Conservation (phyloP, 345 rosid genomes). For the Citrus mangshanensis region DNA sequence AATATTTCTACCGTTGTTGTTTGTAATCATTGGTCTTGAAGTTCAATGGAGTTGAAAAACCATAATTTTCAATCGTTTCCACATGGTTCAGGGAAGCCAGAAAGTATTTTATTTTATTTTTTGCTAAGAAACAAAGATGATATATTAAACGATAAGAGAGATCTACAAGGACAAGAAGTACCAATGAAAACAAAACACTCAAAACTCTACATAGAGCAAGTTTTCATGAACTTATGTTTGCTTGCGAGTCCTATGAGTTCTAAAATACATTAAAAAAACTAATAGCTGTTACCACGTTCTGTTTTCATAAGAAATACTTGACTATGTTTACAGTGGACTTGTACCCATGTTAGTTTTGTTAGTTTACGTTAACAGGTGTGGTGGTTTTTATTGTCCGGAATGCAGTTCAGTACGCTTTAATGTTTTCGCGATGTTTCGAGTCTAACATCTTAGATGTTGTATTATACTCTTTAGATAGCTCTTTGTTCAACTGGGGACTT, state of each 20-base stretch:
- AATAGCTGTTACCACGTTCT: background rate
- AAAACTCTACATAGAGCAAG: too few species aligned
- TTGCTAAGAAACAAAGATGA: too few species aligned
- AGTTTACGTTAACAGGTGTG: background rate
- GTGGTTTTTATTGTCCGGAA: background rate
- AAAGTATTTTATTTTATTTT: background rate
- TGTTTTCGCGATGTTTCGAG: background rate
- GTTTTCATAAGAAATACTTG: background rate
- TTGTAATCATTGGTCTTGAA: background rate
- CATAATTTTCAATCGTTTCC: background rate
- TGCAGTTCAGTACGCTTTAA: background rate
- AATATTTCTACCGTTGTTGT: background rate
- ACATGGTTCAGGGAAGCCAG: background rate
- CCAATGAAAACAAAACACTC: too few species aligned
- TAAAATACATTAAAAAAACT: background rate
- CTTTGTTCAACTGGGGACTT: conserved; percentile 57
- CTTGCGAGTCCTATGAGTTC: background rate
- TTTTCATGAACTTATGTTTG: background rate
- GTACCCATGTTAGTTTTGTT: background rate
- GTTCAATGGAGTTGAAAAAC: background rate
- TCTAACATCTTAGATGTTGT: background rate
- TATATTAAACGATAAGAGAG: too few species aligned
- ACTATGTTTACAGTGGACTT: background rate
- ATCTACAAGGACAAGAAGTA: too few species aligned
- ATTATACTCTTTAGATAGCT: conserved; percentile 39